Evolutionary conservation across 2,329 filamentous ascomycete species (phyloP), one percentile per base, ranked within the genome.

Genomic region (Xenosphaeropsis pyriputrescens): DNA sequence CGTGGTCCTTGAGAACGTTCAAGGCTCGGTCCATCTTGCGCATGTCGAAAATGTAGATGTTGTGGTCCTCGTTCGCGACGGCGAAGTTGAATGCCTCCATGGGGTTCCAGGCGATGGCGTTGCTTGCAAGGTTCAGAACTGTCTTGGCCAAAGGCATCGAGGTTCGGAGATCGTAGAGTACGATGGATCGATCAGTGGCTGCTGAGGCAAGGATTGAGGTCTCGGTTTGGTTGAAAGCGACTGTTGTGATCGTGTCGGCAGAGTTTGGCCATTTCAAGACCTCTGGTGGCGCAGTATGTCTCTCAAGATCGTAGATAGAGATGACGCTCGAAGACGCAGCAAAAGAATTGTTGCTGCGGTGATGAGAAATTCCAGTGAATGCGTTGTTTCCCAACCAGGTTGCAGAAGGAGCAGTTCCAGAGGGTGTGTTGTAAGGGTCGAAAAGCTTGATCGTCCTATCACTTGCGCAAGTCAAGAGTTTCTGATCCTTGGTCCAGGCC

Each of bases 71-170:
- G 49, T 83, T 93, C 11, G 85, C 91, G 19, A 88, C 77, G 13
- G 86, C 89, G 53, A 96, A 79, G 62, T 96, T 94, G 67, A 93
- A 93, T 6, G 86, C 83, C 58, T 94, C 88, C 79, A 95, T 91
- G 0, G 91, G 91, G 48, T 95, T 95, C 85, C 89, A 98, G 32
- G 81, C 71, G 37, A 95, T 70, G 35, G 78, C 72, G 62, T 94
- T 95, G 41, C 75, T 81, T 29, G 86, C 76, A 47, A 98, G 80
- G 38, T 74, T 83, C 47, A 96, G 72, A 11, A 86, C 70, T 1
- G 83, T 79, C 54, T 88, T 88, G 45, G 82, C 72, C 14, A 96
- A 67, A 9, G 91, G 84, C 29, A 79, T 84, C 5, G 78, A 80
- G 11, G 89, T 94, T 37, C 91, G 78, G 34, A 96, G 68, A 55